phyloP scores from a whole-genome alignment of 2,329 filamentous ascomycete genomes.

The Penicillium sp. region DNA sequence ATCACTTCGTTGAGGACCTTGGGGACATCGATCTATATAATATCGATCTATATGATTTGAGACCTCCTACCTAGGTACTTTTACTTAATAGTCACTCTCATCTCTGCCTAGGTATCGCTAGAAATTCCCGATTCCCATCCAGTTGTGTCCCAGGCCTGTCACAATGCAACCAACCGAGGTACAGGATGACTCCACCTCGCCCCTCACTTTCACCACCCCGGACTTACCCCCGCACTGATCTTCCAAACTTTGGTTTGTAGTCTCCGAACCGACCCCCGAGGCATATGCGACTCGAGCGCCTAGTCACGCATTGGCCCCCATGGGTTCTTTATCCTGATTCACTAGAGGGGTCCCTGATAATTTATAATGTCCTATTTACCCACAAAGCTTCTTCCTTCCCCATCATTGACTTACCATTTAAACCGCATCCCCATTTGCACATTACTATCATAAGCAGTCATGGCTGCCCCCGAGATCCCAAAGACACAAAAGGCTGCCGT shows the following conservation, averaged over 20 bases:
- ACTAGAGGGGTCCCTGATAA: slow-evolving; percentile 1
- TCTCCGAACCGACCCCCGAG: background rate
- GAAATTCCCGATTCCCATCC: background rate
- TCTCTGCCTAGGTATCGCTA: background rate
- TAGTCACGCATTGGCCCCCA: background rate
- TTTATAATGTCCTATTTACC: background rate
- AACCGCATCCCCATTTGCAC: background rate
- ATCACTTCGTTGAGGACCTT: slow-evolving; percentile 4
- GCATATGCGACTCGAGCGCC: background rate
- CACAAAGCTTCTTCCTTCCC: background rate
- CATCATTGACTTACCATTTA: background rate
- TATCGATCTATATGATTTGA: background rate
- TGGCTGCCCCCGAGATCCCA: slow-evolving; percentile 45
- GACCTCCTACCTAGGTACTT: background rate
- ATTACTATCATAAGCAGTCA: slow-evolving; percentile 12
- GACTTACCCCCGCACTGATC: background rate
- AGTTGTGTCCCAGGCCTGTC: background rate
- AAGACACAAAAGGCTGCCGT: slow-evolving; percentile 60
- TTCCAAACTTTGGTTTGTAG: background rate
- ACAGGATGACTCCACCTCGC: slow-evolving; percentile 9
- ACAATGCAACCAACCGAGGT: slow-evolving; percentile 6
- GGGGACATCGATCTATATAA: slow-evolving; percentile 1
- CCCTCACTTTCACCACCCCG: slow-evolving; percentile 5
- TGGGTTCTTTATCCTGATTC: slow-evolving; percentile 2
- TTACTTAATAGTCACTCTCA: background rate